These are phyloP conservation scores for Tylopilus vinaceipallidus DNA, from an alignment of 768 basidiomycete species.

Conservation along the genomic window DNA sequence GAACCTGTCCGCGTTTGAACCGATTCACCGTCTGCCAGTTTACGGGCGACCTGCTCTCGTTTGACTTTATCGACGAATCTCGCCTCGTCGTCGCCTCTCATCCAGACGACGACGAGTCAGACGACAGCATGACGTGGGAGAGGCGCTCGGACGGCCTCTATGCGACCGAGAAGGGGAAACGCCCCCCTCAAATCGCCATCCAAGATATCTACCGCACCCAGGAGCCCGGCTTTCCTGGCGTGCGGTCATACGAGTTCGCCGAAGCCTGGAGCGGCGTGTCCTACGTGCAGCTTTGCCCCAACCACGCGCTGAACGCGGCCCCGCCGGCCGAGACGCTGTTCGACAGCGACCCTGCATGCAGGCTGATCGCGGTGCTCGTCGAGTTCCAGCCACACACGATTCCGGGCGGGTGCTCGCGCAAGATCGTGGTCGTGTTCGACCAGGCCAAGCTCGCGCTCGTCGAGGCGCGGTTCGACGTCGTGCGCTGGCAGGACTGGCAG, in stretches of 20 bases:
- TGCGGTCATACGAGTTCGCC: constrained; percentile 50
- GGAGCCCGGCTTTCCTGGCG: constrained; percentile 9
- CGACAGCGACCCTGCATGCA: constrained; percentile 50
- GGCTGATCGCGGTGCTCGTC: constrained; percentile 43
- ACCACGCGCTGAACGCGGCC: constrained; percentile 40
- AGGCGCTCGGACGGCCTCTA: constrained; percentile 32
- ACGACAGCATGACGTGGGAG: constrained; percentile 30
- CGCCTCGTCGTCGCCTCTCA: constrained; percentile 26
- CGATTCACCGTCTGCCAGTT: constrained; percentile 15
- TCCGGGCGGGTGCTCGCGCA: constrained; percentile 32
- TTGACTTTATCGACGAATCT: constrained; percentile 29
- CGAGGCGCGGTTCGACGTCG: constrained; percentile 41
- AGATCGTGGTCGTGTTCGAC: constrained; percentile 52
- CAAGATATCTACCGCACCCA: constrained; percentile 19
- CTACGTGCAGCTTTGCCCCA: constrained; percentile 46
- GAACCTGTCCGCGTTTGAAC: neutral
- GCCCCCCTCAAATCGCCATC: constrained; percentile 29
- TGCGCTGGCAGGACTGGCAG: constrained; percentile 59
- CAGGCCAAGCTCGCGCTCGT: constrained; percentile 49
- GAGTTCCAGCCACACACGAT: constrained; percentile 41
- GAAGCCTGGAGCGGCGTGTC: constrained; percentile 46
- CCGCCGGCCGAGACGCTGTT: constrained; percentile 49
- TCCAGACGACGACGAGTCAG: constrained; percentile 34
- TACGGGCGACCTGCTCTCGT: constrained; percentile 30
- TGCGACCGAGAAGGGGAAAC: constrained; percentile 28